phyloP scores from a whole-genome alignment of 2,329 filamentous ascomycete species.

The Lachnellula suecica region DNA sequence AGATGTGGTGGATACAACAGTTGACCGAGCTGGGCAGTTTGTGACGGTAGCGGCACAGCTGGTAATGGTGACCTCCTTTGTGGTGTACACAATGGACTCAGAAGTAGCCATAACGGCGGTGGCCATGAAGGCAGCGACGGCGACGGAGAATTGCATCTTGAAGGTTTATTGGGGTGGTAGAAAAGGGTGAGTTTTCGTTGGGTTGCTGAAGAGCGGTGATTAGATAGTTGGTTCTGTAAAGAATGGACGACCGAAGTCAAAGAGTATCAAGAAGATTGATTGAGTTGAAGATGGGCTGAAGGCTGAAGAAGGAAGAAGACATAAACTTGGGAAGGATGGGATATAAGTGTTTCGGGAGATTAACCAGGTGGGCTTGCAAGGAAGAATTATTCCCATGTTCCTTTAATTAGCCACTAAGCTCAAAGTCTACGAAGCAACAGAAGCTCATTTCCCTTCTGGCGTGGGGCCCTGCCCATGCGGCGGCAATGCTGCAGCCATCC shows the following conservation, averaged over 20 bases:
- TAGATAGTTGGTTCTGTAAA: slow-evolving; percentile 22
- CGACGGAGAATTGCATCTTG: slow-evolving; percentile 36
- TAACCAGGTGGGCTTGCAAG: slow-evolving; percentile 3
- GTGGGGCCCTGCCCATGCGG: slow-evolving; percentile 2
- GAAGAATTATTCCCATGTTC: slow-evolving; percentile 2
- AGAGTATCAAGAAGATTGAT: slow-evolving; percentile 19
- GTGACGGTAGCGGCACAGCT: slow-evolving; percentile 46
- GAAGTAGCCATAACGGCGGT: slow-evolving; percentile 14
- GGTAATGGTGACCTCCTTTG: slow-evolving; percentile 51
- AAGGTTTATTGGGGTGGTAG: slow-evolving; percentile 19
- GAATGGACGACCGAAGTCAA: slow-evolving; percentile 34
- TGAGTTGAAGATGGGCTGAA: slow-evolving; percentile 23
- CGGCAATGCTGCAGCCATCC: slow-evolving; percentile 12
- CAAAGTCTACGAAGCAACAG: neutral
- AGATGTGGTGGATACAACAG: slow-evolving; percentile 21
- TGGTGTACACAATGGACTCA: slow-evolving; percentile 39
- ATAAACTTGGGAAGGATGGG: slow-evolving; percentile 2
- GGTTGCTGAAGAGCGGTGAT: slow-evolving; percentile 22
- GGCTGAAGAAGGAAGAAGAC: slow-evolving; percentile 19
- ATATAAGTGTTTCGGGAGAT: slow-evolving; percentile 25
- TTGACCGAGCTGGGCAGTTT: slow-evolving; percentile 39
- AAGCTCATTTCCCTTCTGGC: slow-evolving; percentile 1
- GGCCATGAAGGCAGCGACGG: slow-evolving; percentile 33
- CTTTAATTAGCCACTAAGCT: slow-evolving; percentile 7
- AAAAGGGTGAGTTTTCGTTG: slow-evolving; percentile 11